These are phyloP conservation scores for Excoecaria agallocha DNA, from an alignment of 345 rosid species.

Conservation along the genomic window DNA sequence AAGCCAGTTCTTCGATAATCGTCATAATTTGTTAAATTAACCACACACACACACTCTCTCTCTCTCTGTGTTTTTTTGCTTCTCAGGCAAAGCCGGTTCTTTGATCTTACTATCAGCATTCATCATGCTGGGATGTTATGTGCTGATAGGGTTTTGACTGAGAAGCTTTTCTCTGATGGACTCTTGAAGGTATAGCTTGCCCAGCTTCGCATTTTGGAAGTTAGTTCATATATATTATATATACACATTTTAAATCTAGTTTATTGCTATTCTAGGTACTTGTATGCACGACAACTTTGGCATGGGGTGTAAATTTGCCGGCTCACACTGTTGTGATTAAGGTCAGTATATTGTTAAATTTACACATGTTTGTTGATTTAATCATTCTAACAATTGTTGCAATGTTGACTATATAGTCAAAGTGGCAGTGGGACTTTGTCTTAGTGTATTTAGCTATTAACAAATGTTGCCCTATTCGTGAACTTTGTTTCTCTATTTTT, in stretches of 20 bases:
- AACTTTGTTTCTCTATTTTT: not conserved
- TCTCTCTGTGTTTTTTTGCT: no score
- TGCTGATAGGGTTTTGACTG: constrained; percentile 89
- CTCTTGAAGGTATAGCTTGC: constrained; percentile 64
- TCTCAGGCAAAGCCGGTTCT: no score
- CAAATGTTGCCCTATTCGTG: not conserved
- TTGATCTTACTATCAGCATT: constrained; percentile 68
- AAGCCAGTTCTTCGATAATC: no score
- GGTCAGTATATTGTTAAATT: no score
- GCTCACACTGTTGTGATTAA: no score
- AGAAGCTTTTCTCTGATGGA: constrained; percentile 85
- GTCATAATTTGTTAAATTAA: no score
- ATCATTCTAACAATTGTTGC: not conserved
- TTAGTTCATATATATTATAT: constrained; percentile 11
- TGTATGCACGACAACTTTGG: constrained; percentile 97
- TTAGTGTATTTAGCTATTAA: not conserved
- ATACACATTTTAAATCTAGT: constrained; percentile 13
- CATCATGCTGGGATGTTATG: constrained; percentile 99
- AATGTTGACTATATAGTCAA: not conserved
- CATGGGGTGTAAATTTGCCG: no score
- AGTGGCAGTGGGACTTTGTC: constrained; percentile 2
- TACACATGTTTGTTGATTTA: constrained; percentile 8
- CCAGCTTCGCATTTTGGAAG: constrained; percentile 14
- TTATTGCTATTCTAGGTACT: constrained; percentile 61
- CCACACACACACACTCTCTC: no score